These are phyloP conservation scores for Phytophthora europaea DNA, from an alignment of 352 stramenopile genomes.

Conservation along the genomic window DNA sequence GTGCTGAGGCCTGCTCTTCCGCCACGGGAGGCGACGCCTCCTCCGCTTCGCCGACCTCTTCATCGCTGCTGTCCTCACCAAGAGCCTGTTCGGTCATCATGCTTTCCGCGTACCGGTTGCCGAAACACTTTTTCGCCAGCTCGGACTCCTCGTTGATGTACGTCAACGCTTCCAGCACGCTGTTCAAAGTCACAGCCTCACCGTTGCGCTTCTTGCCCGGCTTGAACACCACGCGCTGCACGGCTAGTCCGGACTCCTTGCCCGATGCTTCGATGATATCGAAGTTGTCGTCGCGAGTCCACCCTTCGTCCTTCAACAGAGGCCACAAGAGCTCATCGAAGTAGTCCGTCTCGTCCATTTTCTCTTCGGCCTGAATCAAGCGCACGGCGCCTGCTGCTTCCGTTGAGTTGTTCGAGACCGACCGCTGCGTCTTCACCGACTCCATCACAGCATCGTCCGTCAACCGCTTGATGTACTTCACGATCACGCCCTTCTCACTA, in stretches of 20 bases:
- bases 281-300: slow-evolving; percentile 62
- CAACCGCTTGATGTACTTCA: slow-evolving; percentile 68
- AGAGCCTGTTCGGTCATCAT: slow-evolving; percentile 53
- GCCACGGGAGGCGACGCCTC: background rate
- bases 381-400: slow-evolving; percentile 26
- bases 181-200: slow-evolving; percentile 44
- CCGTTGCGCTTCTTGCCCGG: slow-evolving; percentile 31
- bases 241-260: slow-evolving; percentile 45
- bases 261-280: slow-evolving; percentile 64
- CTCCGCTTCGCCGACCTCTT: slow-evolving; percentile 29
- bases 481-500: slow-evolving; percentile 71
- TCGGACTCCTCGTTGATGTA: slow-evolving; percentile 64
- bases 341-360: slow-evolving; percentile 70
- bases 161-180: slow-evolving; percentile 62
- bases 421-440: slow-evolving; percentile 69
- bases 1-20: slow-evolving; percentile 16
- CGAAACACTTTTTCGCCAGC: slow-evolving; percentile 77
- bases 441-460: slow-evolving; percentile 82
- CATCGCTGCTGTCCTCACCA: slow-evolving; percentile 38
- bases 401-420: slow-evolving; percentile 33
- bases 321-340: slow-evolving; percentile 88
- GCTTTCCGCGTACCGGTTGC: slow-evolving; percentile 63
- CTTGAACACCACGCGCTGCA: slow-evolving; percentile 53
- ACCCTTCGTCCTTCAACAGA: slow-evolving; percentile 78
- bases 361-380: slow-evolving; percentile 47